phyloP scores from a whole-genome alignment of 768 basidiomycete genomes.

The Rhodosporidiobolus sp. region DNA sequence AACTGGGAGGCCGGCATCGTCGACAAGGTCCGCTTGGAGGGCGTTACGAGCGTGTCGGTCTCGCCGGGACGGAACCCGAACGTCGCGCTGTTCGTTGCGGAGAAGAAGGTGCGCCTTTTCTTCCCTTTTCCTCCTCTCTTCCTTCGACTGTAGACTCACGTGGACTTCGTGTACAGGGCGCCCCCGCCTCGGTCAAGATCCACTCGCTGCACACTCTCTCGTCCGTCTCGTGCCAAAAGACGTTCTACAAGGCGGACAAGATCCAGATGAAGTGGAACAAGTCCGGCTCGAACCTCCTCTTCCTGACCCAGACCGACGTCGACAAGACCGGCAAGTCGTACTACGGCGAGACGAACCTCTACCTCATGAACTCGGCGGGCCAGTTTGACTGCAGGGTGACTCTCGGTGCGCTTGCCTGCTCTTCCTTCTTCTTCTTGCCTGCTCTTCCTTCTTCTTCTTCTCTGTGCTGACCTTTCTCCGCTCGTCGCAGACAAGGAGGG shows the following conservation, averaged over 20 bases:
- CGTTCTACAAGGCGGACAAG: slow-evolving; percentile 92
- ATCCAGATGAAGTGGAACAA: slow-evolving; percentile 94
- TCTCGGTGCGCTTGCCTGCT: slow-evolving; percentile 47
- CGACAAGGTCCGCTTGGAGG: slow-evolving; percentile 79
- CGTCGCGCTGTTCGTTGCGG: slow-evolving; percentile 85
- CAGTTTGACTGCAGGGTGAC: slow-evolving; percentile 86
- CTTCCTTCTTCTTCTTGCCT: neutral
- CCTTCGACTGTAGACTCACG: neutral
- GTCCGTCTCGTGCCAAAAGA: slow-evolving; percentile 75
- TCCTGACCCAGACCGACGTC: slow-evolving; percentile 92
- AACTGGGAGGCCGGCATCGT: slow-evolving; percentile 74
- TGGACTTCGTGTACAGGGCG: slow-evolving; percentile 57
- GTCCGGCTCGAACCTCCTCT: slow-evolving; percentile 83
- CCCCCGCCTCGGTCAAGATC: slow-evolving; percentile 81
- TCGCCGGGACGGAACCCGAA: slow-evolving; percentile 82
- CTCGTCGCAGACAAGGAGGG: slow-evolving; percentile 94
- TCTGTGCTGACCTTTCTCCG: no score
- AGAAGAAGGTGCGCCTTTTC: slow-evolving; percentile 72
- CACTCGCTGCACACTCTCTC: slow-evolving; percentile 61
- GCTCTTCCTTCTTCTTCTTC: slow-evolving; percentile 39
- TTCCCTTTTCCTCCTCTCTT: neutral
- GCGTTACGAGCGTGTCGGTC: slow-evolving; percentile 69
- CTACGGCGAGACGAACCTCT: slow-evolving; percentile 95
- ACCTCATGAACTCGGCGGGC: slow-evolving; percentile 84
- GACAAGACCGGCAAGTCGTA: slow-evolving; percentile 97